Conservation (phyloP, 148 eudicot genomes). For the Cornus kousa region DNA sequence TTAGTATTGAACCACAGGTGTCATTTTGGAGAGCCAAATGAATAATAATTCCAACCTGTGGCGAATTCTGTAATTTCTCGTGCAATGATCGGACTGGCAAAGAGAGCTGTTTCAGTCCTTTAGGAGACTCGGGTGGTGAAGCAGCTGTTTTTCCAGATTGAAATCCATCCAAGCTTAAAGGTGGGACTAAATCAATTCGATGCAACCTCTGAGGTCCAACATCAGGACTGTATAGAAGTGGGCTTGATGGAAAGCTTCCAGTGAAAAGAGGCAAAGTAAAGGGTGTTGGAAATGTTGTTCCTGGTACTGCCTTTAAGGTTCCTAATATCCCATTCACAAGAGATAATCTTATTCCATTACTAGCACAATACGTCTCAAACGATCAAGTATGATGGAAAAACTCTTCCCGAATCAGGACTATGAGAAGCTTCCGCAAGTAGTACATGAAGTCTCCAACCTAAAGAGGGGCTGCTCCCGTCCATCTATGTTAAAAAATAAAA, state of each 20-base stretch:
- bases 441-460: constrained; percentile 95
- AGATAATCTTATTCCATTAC: constrained; percentile 63
- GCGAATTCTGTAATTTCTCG: constrained; percentile 70
- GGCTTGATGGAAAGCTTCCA: constrained; percentile 96
- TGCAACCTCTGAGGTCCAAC: constrained; percentile 52
- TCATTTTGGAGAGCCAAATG: constrained; percentile 96
- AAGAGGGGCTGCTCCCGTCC: constrained; percentile 58
- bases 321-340: constrained; percentile 46
- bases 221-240: constrained; percentile 81
- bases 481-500: constrained; percentile 21
- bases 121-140: constrained; percentile 77
- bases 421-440: constrained; percentile 89
- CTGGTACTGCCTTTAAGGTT: constrained; percentile 49
- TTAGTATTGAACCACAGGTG: constrained; percentile 79
- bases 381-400: constrained; percentile 79
- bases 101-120: constrained; percentile 64
- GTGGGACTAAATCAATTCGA: constrained; percentile 82
- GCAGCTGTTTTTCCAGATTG: constrained; percentile 54
- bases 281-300: constrained; percentile 59
- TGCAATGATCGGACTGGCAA: constrained; percentile 64
- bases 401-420: constrained; percentile 95
- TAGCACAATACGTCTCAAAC: constrained; percentile 80
- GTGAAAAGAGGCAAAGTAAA: constrained; percentile 89
- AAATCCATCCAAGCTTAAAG: constrained; percentile 85
- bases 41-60: constrained; percentile 86